These are phyloP conservation scores for Cenchrus fungigraminus DNA, from an alignment of 176 grass and related monocot genomes.

Conservation along the genomic window DNA sequence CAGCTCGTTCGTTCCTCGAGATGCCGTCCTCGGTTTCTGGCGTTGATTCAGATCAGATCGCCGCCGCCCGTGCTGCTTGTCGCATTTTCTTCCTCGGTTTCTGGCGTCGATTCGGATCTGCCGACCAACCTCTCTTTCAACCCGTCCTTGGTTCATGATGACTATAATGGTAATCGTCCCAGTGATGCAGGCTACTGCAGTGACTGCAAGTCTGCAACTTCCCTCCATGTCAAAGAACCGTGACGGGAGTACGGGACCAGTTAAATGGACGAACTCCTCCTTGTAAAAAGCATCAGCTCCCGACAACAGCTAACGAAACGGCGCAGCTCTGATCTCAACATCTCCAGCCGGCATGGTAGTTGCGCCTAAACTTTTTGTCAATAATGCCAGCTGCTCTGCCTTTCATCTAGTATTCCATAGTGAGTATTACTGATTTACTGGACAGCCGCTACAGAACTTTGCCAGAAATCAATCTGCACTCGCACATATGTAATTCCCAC, in stretches of 20 bases:
- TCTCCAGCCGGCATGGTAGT: not conserved
- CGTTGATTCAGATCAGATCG: not conserved
- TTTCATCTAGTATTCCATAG: not conserved
- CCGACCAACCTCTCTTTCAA: not conserved
- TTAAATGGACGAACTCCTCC: not conserved
- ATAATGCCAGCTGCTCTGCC: not conserved
- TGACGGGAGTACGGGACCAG: too few species aligned
- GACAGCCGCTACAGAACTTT: not conserved
- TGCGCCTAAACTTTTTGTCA: not conserved
- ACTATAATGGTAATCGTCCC: not conserved
- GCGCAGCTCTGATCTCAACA: not conserved
- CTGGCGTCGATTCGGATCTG: not conserved
- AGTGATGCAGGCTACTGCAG: not conserved
- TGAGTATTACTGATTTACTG: too few species aligned
- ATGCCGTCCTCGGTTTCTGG: not conserved
- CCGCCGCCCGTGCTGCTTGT: not conserved
- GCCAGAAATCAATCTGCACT: not conserved
- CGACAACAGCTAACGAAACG: not conserved
- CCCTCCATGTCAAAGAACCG: too few species aligned
- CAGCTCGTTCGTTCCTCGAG: not conserved
- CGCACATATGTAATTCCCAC: not conserved
- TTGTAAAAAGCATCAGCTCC: not conserved
- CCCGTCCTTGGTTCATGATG: slow-evolving; percentile 12
- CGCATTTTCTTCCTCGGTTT: not conserved
- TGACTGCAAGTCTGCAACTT: not conserved